Evolutionary conservation across 768 basidiomycete species (phyloP).

Genomic region (Suillus variegatus): DNA sequence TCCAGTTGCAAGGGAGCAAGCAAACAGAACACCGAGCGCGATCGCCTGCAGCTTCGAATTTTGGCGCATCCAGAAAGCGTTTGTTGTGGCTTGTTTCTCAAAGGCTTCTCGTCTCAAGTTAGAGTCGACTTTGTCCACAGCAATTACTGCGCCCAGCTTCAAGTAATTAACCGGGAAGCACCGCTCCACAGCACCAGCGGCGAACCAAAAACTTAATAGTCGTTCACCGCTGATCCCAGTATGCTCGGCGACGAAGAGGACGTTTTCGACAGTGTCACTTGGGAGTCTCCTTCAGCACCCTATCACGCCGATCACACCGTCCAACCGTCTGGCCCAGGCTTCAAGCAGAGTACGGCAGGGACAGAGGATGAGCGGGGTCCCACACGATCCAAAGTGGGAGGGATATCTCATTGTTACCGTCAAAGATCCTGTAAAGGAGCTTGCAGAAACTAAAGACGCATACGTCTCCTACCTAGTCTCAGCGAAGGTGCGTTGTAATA

Average conservation of each 20-base stretch:
- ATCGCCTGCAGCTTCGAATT: slow-evolving; percentile 17
- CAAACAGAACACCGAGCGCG: slow-evolving; percentile 28
- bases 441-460: slow-evolving; percentile 95
- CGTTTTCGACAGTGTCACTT: slow-evolving; percentile 89
- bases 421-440: slow-evolving; percentile 92
- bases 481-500: slow-evolving; percentile 65
- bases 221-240: slow-evolving; percentile 2
- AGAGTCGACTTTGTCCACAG: slow-evolving; percentile 5
- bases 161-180: not conserved
- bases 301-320: slow-evolving; percentile 47
- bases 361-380: slow-evolving; percentile 63
- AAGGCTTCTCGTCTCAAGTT: slow-evolving; percentile 10
- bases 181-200: not conserved
- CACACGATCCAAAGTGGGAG: slow-evolving; percentile 89
- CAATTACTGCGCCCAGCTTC: not conserved
- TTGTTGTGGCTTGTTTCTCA: slow-evolving; percentile 30
- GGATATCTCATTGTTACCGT: slow-evolving; percentile 82
- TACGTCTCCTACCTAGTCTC: slow-evolving; percentile 94
- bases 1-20: slow-evolving; percentile 40
- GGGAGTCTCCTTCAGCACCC: slow-evolving; percentile 74
- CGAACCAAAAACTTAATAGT: not conserved
- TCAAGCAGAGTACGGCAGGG: slow-evolving; percentile 77
- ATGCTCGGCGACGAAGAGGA: slow-evolving; percentile 90
- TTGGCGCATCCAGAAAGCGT: slow-evolving; percentile 28
- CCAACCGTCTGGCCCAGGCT: slow-evolving; percentile 64